These are phyloP conservation scores for Aspergillus terreus DNA, from an alignment of 2,329 filamentous ascomycete species.

Conservation along the genomic window DNA sequence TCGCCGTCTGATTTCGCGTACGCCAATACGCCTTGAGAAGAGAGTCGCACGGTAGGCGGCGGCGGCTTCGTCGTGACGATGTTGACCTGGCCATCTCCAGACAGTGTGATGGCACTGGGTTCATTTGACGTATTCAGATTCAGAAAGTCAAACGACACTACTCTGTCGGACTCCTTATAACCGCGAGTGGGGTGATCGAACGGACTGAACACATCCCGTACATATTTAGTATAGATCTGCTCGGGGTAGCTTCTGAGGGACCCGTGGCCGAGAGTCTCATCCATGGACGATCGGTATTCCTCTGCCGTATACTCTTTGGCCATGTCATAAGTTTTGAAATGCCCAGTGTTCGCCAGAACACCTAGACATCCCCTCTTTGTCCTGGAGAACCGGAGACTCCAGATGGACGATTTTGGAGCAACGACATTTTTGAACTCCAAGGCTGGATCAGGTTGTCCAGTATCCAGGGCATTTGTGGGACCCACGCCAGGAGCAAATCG, in stretches of 20 bases:
- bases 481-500: constrained; percentile 36
- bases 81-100: constrained; percentile 50
- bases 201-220: constrained; percentile 44
- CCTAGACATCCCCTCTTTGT: constrained; percentile 56
- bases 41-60: constrained; percentile 35
- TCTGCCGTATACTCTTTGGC: constrained; percentile 48
- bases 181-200: constrained; percentile 44
- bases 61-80: constrained; percentile 46
- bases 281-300: constrained; percentile 35
- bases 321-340: constrained; percentile 55
- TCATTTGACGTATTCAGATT: constrained; percentile 45
- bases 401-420: constrained; percentile 52
- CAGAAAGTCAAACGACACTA: constrained; percentile 61
- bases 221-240: constrained; percentile 43
- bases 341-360: constrained; percentile 56
- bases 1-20: constrained; percentile 26
- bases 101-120: constrained; percentile 51
- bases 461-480: constrained; percentile 25
- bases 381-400: constrained; percentile 60
- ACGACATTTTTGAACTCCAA: constrained; percentile 57
- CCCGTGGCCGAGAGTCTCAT: constrained; percentile 37
- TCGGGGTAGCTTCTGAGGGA: constrained; percentile 41
- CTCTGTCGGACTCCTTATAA: constrained; percentile 44
- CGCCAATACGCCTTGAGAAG: constrained; percentile 33
- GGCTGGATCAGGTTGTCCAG: constrained; percentile 45